Evolutionary conservation across 768 basidiomycete species (phyloP), one percentile per base, ranked within the genome.

Genomic region (Leccinum longicurvipes): DNA sequence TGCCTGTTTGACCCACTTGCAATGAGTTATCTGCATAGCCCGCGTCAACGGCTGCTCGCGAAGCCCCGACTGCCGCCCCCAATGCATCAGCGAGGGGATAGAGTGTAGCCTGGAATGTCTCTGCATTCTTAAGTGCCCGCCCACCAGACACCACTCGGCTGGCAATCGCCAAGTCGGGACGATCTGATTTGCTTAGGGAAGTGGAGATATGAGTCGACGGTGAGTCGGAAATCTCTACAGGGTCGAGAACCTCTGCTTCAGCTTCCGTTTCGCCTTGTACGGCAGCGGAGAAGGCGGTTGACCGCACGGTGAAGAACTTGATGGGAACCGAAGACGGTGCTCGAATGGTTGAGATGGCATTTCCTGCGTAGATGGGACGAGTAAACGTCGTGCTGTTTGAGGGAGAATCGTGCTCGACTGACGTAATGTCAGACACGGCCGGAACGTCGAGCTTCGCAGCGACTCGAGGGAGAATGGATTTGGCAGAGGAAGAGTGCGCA

Each of bases 1-100:
- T 98, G 53, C 97, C 97, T 0, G 97, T 99, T 77, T 99, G 97
- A 23, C 97, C 97, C n/a, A 99, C 97, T 73, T 99, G 97, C 50
- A 98, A 68, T 4, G 92, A 94, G 74, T 98, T 98, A 72, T 98
- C 97, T 27, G 93, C 93, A 66, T 98, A 98, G 1, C 97, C 97
- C 25, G 94, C 92, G 71, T 99, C 97, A 17, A 99, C 97, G 4
- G 97, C 97, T 6, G 97, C 97, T 52, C 97, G 85, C 19, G 92
- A 94, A n/a, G 97, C 97, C 56, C 97, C 97, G 57, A 99, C 91
- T 27, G 96, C 96, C 9, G 97, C 97, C 39, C 92, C 93, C 21
- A 99, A 79, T 2, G 80, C 85, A 68, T 98, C 97, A 2, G 96
- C 97, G 17, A 98, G 82, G 0, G 97, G 97, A 64, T 93, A 87